Base-by-base conservation (phyloP, 805 yeast species). In the Torulaspora franciscae region DNA sequence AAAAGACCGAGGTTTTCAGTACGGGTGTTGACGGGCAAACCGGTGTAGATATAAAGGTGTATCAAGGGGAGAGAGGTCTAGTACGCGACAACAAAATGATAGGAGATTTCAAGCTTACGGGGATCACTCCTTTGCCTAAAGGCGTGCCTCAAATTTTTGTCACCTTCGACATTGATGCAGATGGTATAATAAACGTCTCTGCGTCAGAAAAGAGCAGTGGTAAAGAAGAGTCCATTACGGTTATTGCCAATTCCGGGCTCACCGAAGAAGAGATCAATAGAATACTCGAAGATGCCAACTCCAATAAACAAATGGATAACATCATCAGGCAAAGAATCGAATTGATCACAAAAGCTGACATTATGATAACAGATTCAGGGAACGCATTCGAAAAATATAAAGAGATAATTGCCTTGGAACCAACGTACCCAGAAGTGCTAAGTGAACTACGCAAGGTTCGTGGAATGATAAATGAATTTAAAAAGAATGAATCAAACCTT, bases 11-110 rank as follows among this genome's bases (percentile, higher is more conserved):
- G 61, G 69, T 78, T 5, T 85, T 82, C 64, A 82, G 89, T 11
- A 85, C 95, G 2, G 90, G 88, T 36, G 88, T 85, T 15, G 93
- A 85, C 67, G 84, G 85, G 44, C 95, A 85, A 63, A 85, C 89
- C 1, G 89, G 89, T 28, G 93, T 85, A 27, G 86, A 83, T 51
- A 79, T 85, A 44, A 79, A 83, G 60, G 87, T 84, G 1, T 85
- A 70, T 58, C 93, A 85, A 68, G 95, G 95, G 54, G 95, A 85
- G 65, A 72, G 93, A 62, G 77, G 87, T 0, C 69, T 85, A 49
- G 90, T 86, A 7, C 78, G 79, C 62, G 89, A 84, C 59, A 85
- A 85, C 68, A 84, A 82, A 62, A 56, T 81, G 57, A 81, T 85
- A 55, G 93, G 93, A 29, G 79, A 83, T 56, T 83, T 85, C 64